phyloP scores from a whole-genome alignment of 164 flowering plant genomes.

The Platanus orientalis region DNA sequence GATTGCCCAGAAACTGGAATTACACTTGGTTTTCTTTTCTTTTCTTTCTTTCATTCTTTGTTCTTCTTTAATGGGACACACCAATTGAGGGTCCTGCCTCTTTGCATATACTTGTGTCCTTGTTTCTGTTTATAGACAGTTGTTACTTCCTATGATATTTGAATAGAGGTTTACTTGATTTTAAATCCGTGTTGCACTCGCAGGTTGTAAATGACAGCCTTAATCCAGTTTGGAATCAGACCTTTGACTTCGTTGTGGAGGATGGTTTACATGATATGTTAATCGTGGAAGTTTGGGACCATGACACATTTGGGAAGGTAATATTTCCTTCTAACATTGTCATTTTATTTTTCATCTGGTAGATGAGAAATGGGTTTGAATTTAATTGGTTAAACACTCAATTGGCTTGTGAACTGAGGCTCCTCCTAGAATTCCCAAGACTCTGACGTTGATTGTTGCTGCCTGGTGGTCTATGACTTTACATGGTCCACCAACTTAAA shows the following conservation, averaged over 20 bases:
- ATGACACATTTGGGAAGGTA: slow-evolving; percentile 99
- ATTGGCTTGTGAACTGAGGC: too few species aligned
- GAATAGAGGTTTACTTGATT: not conserved
- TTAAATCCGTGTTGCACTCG: slow-evolving; percentile 5
- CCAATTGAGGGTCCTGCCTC: not conserved
- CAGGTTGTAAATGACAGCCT: slow-evolving; percentile 89
- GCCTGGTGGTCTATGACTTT: too few species aligned
- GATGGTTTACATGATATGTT: slow-evolving; percentile 97
- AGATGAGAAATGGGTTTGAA: too few species aligned
- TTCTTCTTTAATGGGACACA: not conserved
- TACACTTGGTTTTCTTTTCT: not conserved
- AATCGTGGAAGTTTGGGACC: slow-evolving; percentile 81
- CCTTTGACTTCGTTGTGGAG: slow-evolving; percentile 98
- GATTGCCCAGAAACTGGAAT: not conserved
- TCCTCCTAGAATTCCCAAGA: too few species aligned
- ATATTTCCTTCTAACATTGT: not conserved
- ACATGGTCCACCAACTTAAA: too few species aligned
- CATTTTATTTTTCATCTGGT: not conserved
- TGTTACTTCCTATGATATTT: not conserved
- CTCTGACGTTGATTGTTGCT: too few species aligned
- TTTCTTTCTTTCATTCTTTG: not conserved
- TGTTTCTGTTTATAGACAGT: too few species aligned
- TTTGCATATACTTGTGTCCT: not conserved
- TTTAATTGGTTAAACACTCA: too few species aligned
- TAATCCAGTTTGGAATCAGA: slow-evolving; percentile 97